Evolutionary conservation across 2,329 filamentous ascomycete genomes (phyloP), one percentile per base, ranked within the genome.

Genomic region (Coniosporium tulheliwenetii): DNA sequence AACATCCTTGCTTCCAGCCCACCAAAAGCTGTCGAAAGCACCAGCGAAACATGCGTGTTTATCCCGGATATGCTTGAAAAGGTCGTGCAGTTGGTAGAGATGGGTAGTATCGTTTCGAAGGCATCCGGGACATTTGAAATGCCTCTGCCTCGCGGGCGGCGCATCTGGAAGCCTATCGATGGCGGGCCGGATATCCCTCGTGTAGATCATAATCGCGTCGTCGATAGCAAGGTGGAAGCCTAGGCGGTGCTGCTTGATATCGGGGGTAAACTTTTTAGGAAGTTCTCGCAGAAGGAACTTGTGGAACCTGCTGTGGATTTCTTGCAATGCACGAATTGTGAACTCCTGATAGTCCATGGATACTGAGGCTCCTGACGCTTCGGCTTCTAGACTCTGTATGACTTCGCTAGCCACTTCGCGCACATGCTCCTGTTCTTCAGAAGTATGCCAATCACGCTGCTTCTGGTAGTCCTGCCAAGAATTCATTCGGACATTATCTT

Each of bases 121-220:
- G 41, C 56, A 59, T 8, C 50, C 56, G 12, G 51, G 48, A 42
- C 56, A 59, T 37, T 45, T 50, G 36, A 58, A 49, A 41, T 13
- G 40, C 38, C 13, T 38, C 30, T 26, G 19, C 19, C 19, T 26
- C 19, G 19, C 19, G 19, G 19, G 19, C 7, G 19, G 19, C 19
- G 19, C 19, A 34, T 43, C 32, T 33, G 32, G 39, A 10, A 44
- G 26, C 31, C 46, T 39, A 3, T 42, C 16, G 10, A 51, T 41
- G 3, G 41, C 32, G 9, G 47, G 50, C 26, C 42, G 39, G 15
- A 59, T 49, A 10, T 52, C 46, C 10, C 50, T 39, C 13, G 51
- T 39, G 36, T 53, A 52, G 32, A 57, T 47, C 49, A 51, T 49
- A 29, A 48, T 48, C 8, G 55, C 57, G 40, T 59, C 55, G 34